phyloP scores from a whole-genome alignment of 2,329 filamentous ascomycete genomes.

The Acephala macrosclerotiorum region DNA sequence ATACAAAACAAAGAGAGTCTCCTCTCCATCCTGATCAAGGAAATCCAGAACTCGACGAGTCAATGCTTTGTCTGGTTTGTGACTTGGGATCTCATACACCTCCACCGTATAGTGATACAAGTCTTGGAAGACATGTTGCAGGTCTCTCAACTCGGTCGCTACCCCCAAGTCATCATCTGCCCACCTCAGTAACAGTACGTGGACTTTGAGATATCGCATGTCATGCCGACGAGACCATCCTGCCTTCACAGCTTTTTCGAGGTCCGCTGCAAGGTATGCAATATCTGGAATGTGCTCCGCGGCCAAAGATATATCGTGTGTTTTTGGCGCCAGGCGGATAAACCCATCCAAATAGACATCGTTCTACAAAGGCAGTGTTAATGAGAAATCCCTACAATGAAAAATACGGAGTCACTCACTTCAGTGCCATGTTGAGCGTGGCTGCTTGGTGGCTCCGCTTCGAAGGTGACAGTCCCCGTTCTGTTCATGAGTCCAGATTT shows the following conservation, averaged over 20 bases:
- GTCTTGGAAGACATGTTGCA: constrained; percentile 16
- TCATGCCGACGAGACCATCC: constrained; percentile 12
- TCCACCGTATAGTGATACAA: constrained; percentile 16
- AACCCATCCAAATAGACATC: constrained; percentile 4
- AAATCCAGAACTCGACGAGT: constrained; percentile 11
- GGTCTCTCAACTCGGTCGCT: not conserved
- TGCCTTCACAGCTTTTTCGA: constrained; percentile 15
- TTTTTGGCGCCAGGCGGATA: constrained; percentile 1
- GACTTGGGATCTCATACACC: constrained; percentile 14
- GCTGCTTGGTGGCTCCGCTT: not conserved
- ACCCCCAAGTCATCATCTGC: constrained; percentile 22
- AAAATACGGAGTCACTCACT: not conserved
- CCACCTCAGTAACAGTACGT: constrained; percentile 19
- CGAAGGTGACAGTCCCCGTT: not conserved
- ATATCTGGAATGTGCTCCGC: constrained; percentile 4
- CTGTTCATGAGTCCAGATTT: not conserved
- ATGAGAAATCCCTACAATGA: not conserved
- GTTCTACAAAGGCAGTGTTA: not conserved
- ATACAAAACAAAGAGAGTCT: constrained; percentile 22
- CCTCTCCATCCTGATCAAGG: constrained; percentile 7
- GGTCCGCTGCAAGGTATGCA: constrained; percentile 10
- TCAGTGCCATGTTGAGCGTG: not conserved
- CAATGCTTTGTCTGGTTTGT: constrained; percentile 13
- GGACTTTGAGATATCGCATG: constrained; percentile 10
- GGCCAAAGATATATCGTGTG: constrained; percentile 8